Conservation (phyloP, 257 asterid species). For the Eustoma russellianum region DNA sequence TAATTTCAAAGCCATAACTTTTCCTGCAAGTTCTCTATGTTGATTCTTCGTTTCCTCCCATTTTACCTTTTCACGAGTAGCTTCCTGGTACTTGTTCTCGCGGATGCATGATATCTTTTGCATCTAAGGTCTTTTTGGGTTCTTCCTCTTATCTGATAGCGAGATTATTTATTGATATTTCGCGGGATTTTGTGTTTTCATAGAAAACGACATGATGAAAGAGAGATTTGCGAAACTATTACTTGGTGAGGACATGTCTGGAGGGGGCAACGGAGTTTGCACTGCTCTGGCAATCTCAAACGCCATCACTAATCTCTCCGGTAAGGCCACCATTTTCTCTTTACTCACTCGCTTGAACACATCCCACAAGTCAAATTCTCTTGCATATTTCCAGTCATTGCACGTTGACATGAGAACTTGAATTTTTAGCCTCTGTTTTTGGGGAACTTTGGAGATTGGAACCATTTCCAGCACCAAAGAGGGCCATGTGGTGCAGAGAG, state of each 20-base stretch:
- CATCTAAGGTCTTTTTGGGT: not conserved
- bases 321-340: slow-evolving; percentile 22
- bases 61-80: not conserved
- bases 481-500: slow-evolving; percentile 90
- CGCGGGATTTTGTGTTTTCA: not conserved
- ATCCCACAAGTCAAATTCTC: not conserved
- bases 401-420: slow-evolving; percentile 3
- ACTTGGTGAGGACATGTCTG: slow-evolving; percentile 99
- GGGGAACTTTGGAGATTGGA: slow-evolving; percentile 97
- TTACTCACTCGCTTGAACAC: not conserved
- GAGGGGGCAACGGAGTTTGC: slow-evolving; percentile 96
- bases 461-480: slow-evolving; percentile 81
- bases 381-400: slow-evolving; percentile 1
- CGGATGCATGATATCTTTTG: not conserved
- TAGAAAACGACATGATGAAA: slow-evolving; percentile 86
- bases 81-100: not conserved
- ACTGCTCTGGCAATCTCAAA: slow-evolving; percentile 93
- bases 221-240: slow-evolving; percentile 90
- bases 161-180: not conserved
- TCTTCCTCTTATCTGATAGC: not conserved
- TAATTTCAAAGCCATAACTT: not conserved
- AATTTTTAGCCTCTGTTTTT: slow-evolving; percentile 66
- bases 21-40: not conserved
- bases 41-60: not conserved
- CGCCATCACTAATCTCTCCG: slow-evolving; percentile 92